Evolutionary conservation across 1,139 yeast species (phyloP).

Genomic region (Zygosaccharomyces sapae): DNA sequence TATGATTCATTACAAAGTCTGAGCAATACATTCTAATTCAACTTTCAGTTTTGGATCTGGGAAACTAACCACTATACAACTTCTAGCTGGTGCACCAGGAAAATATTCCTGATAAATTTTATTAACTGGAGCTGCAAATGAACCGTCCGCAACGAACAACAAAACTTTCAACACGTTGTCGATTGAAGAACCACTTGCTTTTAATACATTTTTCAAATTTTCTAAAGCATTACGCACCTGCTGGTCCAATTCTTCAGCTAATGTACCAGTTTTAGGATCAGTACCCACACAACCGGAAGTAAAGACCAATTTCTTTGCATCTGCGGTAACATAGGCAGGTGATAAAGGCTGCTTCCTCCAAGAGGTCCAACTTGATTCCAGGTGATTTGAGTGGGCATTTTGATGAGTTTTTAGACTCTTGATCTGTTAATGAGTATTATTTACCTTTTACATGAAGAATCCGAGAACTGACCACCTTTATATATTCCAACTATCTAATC

Average conservation of each 20-base stretch:
- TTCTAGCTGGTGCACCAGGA: conserved; percentile 41
- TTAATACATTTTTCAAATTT: conserved; percentile 37
- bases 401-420: background rate
- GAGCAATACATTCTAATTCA: conserved; percentile 45
- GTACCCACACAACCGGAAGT: conserved; percentile 42
- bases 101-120: conserved; percentile 38
- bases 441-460: background rate
- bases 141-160: conserved; percentile 41
- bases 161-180: conserved; percentile 41
- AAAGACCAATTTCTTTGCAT: conserved; percentile 42
- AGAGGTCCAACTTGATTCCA: conserved; percentile 43
- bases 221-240: conserved; percentile 39
- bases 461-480: background rate
- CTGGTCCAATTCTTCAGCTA: conserved; percentile 39
- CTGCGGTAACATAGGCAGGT: conserved; percentile 41
- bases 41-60: conserved; percentile 42
- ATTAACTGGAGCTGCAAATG: conserved; percentile 38
- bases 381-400: conserved; percentile 37
- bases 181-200: conserved; percentile 38
- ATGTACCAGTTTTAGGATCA: conserved; percentile 35
- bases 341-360: conserved; percentile 36
- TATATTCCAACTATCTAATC: background rate
- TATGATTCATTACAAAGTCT: conserved; percentile 9
- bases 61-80: conserved; percentile 42
- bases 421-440: background rate